phyloP scores from a whole-genome alignment of 495 filamentous ascomycete species.

The Alectoria sarmentosa region DNA sequence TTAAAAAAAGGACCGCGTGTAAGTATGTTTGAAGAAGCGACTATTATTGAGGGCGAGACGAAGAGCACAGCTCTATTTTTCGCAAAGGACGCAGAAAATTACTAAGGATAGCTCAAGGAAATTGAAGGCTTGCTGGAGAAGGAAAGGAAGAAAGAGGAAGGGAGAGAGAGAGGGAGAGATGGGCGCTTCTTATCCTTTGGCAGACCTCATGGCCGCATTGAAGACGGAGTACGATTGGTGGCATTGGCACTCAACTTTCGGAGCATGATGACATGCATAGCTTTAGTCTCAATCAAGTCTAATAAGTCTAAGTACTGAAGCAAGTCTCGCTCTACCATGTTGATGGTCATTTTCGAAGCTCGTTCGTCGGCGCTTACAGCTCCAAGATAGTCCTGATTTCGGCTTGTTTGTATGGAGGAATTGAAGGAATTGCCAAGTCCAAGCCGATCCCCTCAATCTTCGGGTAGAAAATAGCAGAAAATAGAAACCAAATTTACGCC shows the following conservation, averaged over 20 bases:
- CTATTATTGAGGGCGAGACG: conserved; percentile 28
- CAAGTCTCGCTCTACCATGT: not conserved
- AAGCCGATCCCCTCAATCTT: not conserved
- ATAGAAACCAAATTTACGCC: not conserved
- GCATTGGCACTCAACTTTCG: not conserved
- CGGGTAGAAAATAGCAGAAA: not conserved
- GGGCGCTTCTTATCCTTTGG: conserved; percentile 25
- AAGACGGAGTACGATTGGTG: not conserved
- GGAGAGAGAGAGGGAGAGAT: conserved; percentile 47
- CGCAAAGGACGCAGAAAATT: conserved; percentile 25
- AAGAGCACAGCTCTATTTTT: conserved; percentile 31
- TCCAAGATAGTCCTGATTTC: not conserved
- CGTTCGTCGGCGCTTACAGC: conserved; percentile 10
- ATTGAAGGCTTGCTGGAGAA: conserved; percentile 74
- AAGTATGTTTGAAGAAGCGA: conserved; percentile 1
- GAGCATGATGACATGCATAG: conserved; percentile 25
- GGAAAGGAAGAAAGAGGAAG: conserved; percentile 34
- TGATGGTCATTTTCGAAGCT: conserved; percentile 1
- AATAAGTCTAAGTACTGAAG: no score
- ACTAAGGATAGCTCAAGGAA: conserved; percentile 49
- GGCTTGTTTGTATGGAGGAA: not conserved
- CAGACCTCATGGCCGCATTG: conserved; percentile 10
- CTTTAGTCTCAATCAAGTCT: conserved; percentile 2
- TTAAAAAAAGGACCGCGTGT: conserved; percentile 16
- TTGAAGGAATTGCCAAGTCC: not conserved